Evolutionary conservation across 371 early-diverging fungal genomes (phyloP).

Genomic region (Mucor lusitanicus): DNA sequence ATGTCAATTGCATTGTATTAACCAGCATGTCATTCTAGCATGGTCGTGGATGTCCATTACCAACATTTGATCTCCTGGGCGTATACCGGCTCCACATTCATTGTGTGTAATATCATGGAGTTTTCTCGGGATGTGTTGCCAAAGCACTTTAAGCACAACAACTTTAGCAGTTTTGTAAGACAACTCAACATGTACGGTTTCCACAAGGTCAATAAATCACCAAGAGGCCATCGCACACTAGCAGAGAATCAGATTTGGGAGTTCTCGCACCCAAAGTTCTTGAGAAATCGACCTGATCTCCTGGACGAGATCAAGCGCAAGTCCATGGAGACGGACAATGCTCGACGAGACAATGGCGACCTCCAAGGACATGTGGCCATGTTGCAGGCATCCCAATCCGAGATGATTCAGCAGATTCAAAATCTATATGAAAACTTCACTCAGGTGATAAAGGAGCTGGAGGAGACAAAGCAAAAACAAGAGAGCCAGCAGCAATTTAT

Average conservation of each 20-base stretch:
- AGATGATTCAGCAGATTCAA: constrained; percentile 70
- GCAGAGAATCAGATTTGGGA: constrained; percentile 92
- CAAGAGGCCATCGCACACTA: constrained; percentile 78
- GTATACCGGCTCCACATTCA: constrained; percentile 83
- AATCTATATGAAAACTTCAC: constrained; percentile 66
- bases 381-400: constrained; percentile 76
- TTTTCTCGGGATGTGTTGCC: constrained; percentile 81
- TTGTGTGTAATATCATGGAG: constrained; percentile 88
- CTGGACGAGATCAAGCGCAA: constrained; percentile 87
- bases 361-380: constrained; percentile 69
- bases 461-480: constrained; percentile 69
- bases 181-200: constrained; percentile 92
- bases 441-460: constrained; percentile 67
- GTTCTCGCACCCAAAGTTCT: constrained; percentile 86
- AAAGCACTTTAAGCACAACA: constrained; percentile 87
- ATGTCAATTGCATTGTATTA: constrained; percentile 30
- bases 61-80: constrained; percentile 87
- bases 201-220: constrained; percentile 86
- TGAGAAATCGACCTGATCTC: constrained; percentile 77
- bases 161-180: constrained; percentile 86
- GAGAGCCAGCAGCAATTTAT: constrained; percentile 61
- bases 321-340: constrained; percentile 76
- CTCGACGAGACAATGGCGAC: constrained; percentile 75
- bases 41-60: constrained; percentile 80
- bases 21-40: constrained; percentile 43